A percentile compares a stretch with the other conserved stretches of the same genome.
phyloP scores from a whole-genome alignment of 2,329 filamentous ascomycete genomes.

The Alternaria panax region DNA sequence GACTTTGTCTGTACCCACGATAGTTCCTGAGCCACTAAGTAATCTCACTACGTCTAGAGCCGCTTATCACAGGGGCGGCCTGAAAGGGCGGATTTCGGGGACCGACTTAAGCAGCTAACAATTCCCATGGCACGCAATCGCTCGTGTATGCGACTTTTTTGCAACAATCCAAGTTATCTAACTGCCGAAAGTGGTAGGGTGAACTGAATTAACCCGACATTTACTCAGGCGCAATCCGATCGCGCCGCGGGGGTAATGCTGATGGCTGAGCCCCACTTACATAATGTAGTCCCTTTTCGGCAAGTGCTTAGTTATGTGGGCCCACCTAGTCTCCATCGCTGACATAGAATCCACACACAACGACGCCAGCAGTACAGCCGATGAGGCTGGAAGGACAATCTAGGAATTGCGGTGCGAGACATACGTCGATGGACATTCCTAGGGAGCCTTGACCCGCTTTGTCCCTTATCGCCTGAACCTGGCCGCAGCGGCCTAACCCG shows the following conservation, averaged over 20 bases:
- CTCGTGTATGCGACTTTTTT: neutral
- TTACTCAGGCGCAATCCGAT: neutral
- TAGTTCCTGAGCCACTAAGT: neutral
- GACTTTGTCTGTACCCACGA: neutral
- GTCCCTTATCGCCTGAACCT: neutral
- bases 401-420: neutral
- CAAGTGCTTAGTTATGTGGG: neutral
- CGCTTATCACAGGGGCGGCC: neutral
- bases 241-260: neutral
- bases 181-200: neutral
- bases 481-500: neutral
- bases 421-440: neutral
- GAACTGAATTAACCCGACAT: neutral
- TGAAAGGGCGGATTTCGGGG: constrained; percentile 12
- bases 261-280: neutral
- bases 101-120: neutral
- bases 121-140: neutral
- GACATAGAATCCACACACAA: neutral
- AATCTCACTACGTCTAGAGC: neutral
- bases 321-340: neutral
- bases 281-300: neutral
- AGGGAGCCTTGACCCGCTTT: neutral
- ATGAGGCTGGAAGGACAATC: neutral
- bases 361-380: neutral
- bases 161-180: neutral